Evolutionary conservation across 305 asterid genomes (phyloP).

Genomic region (Rubia peregrina): DNA sequence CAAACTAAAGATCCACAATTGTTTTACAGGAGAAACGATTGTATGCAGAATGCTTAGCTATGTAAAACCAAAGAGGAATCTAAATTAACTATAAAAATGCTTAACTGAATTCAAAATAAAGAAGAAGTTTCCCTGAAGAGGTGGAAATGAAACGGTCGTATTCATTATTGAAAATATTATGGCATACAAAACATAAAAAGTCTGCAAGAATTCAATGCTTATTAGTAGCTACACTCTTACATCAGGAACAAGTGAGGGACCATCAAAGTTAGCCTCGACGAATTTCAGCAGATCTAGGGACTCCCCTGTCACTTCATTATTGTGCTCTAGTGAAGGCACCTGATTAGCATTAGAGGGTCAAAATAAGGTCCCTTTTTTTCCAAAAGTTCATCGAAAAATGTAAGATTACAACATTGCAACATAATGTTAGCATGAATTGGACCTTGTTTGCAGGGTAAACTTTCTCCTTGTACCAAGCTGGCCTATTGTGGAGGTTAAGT

Average conservation of each 20-base stretch:
- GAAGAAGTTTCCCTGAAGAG: no score
- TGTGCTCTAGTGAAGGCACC: slow-evolving; percentile 78
- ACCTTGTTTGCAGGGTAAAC: slow-evolving; percentile 81
- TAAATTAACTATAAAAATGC: no score
- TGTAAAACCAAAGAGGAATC: no score
- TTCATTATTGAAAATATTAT: no score
- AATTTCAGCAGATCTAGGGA: slow-evolving; percentile 70
- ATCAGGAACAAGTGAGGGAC: slow-evolving; percentile 66
- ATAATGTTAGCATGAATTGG: background rate
- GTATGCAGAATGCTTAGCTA: no score
- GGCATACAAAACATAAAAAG: background rate
- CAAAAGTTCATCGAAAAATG: background rate
- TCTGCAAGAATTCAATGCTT: background rate
- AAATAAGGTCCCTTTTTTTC: background rate
- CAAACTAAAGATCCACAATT: no score
- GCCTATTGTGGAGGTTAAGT: slow-evolving; percentile 65
- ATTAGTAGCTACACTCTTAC: slow-evolving; percentile 32
- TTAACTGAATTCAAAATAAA: no score
- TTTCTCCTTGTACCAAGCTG: slow-evolving; percentile 85
- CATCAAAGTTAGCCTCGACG: slow-evolving; percentile 59
- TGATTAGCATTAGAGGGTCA: slow-evolving; percentile 12
- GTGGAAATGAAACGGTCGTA: no score
- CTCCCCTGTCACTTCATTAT: slow-evolving; percentile 71
- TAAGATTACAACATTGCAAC: background rate
- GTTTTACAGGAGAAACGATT: no score